phyloP scores from a whole-genome alignment of 441 rosid genomes.

The Pelargonium australe region DNA sequence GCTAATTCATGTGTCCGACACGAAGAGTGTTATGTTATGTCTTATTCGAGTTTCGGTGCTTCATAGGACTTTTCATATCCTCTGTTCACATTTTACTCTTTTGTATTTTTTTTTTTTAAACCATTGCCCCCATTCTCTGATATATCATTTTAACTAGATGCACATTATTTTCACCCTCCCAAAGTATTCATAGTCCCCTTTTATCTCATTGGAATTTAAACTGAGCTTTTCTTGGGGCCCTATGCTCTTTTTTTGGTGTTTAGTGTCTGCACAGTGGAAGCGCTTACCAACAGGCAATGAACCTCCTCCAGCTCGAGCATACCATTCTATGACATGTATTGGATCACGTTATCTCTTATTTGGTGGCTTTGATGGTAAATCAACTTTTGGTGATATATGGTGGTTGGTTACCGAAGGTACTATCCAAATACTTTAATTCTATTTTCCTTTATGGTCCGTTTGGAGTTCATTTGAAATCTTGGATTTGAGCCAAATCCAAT shows the following conservation, averaged over 20 bases:
- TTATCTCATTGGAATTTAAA: conserved; percentile 17
- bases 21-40: too few species aligned
- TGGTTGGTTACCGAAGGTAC: conserved; percentile 97
- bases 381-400: conserved; percentile 88
- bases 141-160: conserved; percentile 11
- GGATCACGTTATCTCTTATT: conserved; percentile 74
- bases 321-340: conserved; percentile 71
- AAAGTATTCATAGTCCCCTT: conserved; percentile 6
- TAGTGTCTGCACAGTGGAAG: conserved; percentile 95
- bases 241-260: background rate
- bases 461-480: background rate
- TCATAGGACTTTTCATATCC: too few species aligned
- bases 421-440: conserved; percentile 10
- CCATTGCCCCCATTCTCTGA: conserved; percentile 10
- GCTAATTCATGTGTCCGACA: too few species aligned
- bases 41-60: too few species aligned
- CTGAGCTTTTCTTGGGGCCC: background rate
- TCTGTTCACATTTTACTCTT: background rate
- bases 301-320: conserved; percentile 90
- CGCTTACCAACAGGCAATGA: conserved; percentile 59
- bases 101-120: background rate
- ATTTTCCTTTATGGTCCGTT: background rate
- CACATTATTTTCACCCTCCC: conserved; percentile 6
- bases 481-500: background rate
- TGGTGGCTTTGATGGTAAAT: conserved; percentile 97